phyloP scores from a whole-genome alignment of 176 grass and related monocot species.

The Musa itinerans region DNA sequence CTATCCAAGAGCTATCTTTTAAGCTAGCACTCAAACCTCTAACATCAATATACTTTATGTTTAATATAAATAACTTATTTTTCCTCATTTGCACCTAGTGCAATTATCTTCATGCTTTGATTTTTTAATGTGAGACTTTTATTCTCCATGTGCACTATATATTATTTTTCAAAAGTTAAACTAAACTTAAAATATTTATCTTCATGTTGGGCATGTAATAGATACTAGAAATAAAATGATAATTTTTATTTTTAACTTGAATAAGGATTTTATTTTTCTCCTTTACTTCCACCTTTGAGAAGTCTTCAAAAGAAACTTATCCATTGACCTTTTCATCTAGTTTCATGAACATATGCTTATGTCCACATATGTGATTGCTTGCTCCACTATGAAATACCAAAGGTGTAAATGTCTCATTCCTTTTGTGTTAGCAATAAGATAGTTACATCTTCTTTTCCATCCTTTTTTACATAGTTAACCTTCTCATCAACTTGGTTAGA shows the following conservation, averaged over 20 bases:
- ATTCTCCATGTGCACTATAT: neutral
- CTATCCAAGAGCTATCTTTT: neutral
- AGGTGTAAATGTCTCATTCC: too few relatives aligned
- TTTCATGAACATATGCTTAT: too few relatives aligned
- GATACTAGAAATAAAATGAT: neutral
- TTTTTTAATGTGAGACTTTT: neutral
- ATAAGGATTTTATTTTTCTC: neutral
- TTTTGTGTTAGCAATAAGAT: too few relatives aligned
- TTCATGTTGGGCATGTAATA: neutral
- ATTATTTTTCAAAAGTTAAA: neutral
- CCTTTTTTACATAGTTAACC: too few relatives aligned
- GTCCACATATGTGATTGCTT: too few relatives aligned
- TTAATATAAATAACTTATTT: neutral
- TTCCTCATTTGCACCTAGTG: neutral
- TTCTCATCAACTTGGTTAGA: too few relatives aligned
- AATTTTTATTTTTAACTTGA: neutral
- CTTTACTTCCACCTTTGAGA: too few relatives aligned
- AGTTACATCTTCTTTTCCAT: too few relatives aligned
- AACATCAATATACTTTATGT: neutral
- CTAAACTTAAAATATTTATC: neutral
- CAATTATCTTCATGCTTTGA: neutral
- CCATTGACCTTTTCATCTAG: too few relatives aligned
- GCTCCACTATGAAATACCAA: too few relatives aligned
- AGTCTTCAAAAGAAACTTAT: too few relatives aligned
- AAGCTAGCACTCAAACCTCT: neutral